Base-by-base conservation (phyloP, 2,329 filamentous ascomycete species). In the Cercospora sesami region DNA sequence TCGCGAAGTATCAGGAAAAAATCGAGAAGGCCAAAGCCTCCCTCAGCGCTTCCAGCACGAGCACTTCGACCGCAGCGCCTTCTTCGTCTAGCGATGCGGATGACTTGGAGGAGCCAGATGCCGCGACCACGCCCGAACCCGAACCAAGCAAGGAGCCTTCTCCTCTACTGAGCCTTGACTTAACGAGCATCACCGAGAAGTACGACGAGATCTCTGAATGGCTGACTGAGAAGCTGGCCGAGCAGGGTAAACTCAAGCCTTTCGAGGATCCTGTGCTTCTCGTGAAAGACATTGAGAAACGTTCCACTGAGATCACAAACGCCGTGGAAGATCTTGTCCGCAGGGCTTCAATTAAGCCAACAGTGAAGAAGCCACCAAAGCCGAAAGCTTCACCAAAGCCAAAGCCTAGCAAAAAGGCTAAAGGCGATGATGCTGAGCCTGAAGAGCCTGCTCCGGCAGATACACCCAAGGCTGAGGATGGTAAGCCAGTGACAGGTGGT, bases 211-310 rank as follows among this genome's bases (percentile, higher is more conserved):
- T 89, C 18, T 81, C 85, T 16, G 83, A 85, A 21, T 99, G 94
- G 94, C 84, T 99, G 21, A 86, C 89, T 33, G 86, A 90, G 71
- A 90, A 91, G 77, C 81, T 91, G 59, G 82, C 85, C 2, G 85
- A 86, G 73, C 94, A 98, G 79, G 86, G 89, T 31, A 89, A 87
- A 73, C 86, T 97, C 3, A 82, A 85, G 16, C 81, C 84, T 1
- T 88, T 89, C 2, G 91, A 92, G 9, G 89, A 98, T 72, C 91
- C 93, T 0, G 89, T 89, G 6, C 83, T 97, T 8, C 85, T 90
- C 0, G 82, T 89, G 72, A 89, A 90, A 75, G 94, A 97, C 30
- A 80, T 97, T 31, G 82, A 88, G 67, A 84, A 83, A 26, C 90
- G 90, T 79, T 85, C 89, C 16, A 87, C 89, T 74, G 87, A 91